Evolutionary conservation across 2,329 filamentous ascomycete species (phyloP), one percentile per base, ranked within the genome.

Genomic region (Diaporthe sp.): DNA sequence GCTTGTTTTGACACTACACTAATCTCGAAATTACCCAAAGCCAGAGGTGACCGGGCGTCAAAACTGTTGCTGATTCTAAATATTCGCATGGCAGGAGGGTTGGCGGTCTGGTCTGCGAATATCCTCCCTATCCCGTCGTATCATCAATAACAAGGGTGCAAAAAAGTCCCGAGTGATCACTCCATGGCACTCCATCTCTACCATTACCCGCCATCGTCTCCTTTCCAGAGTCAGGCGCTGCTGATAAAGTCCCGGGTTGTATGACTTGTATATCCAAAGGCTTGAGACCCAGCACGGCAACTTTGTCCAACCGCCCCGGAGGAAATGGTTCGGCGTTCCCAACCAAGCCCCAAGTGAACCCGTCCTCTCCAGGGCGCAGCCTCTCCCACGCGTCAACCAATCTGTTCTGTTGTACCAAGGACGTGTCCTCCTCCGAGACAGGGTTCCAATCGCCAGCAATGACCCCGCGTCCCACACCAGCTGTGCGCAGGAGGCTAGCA

Each of bases 361-460:
- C 84, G 25, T 79, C 71, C 28, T 84, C 79, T 9, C 75, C 75
- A 0, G 80, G 78, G 34, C 77, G 80, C 22, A 85, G 72, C 15
- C 77, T 72, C 9, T 65, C 51, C 85, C 84, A 86, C 7, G 80
- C 83, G 76, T 87, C 85, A 0, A 81, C 67, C 12, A 86, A 81
- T 0, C 78, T 76, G 73, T 84, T 85, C 2, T 79, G 77, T 17
- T 75, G 71, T 0, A 86, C 75, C 7, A 85, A 79, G 0, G 68
- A 55, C 3, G 76, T 75, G 71, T 87, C 85, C 60, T 83, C 81
- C 0, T 82, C 80, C 4, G 84, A 77, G 4, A 85, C 81, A 3
- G 83, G 82, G 71, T 86, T 86, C 75, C 86, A 86, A 71, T 86
- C 84, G 15, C 85, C 85, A 4, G 84, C 84, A 2, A 86, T 79